A percentile compares a stretch with the other conserved stretches of the same genome.
Evolutionary conservation across 176 grass and related monocot species (phyloP).

Genomic region (Zizania latifolia): DNA sequence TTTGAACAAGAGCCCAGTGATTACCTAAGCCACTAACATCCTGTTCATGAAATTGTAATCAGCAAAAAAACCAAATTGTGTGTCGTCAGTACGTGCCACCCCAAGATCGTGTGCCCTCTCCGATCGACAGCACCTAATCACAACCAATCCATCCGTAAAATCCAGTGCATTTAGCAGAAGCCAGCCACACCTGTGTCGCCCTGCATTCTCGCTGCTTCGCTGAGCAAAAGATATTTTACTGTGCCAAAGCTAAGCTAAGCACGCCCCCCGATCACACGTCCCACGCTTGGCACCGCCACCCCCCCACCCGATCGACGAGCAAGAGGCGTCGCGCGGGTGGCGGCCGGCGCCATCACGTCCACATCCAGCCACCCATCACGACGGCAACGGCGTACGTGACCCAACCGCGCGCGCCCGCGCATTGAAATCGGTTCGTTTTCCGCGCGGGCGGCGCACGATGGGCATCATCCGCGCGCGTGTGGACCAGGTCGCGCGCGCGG

Average conservation of each 20-base stretch:
- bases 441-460: neutral
- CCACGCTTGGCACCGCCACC: neutral
- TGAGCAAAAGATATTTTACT: neutral
- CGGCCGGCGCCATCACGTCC: neutral
- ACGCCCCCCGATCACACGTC: neutral
- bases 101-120: neutral
- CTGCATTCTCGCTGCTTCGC: neutral
- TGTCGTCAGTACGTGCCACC: neutral
- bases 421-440: neutral
- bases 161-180: neutral
- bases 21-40: too few species aligned
- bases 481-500: neutral
- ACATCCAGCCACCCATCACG: neutral
- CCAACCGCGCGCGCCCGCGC: neutral
- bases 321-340: neutral
- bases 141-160: neutral
- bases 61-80: neutral
- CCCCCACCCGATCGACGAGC: neutral
- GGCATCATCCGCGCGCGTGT: conserved; percentile 12
- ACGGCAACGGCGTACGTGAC: neutral
- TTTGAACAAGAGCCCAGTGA: too few species aligned
- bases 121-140: neutral
- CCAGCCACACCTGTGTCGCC: neutral
- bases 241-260: neutral
- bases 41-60: too few species aligned